Conservation (phyloP, 2,329 filamentous ascomycete genomes). For the Madurella fahalii region DNA sequence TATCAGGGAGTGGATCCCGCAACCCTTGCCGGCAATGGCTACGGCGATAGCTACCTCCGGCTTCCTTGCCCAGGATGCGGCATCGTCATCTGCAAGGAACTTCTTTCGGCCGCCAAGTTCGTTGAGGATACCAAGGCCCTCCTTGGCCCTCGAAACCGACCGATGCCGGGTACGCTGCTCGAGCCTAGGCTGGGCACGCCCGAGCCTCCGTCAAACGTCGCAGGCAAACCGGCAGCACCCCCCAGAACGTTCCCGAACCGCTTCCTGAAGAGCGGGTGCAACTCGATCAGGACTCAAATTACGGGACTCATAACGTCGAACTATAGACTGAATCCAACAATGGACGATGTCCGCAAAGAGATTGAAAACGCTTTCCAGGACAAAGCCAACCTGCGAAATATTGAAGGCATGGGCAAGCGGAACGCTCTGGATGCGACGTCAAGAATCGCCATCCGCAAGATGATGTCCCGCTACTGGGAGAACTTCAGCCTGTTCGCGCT, state of each 20-base stretch:
- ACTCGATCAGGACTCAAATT: conserved; percentile 39
- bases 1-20: conserved; percentile 28
- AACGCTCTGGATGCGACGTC: conserved; percentile 21
- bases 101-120: conserved; percentile 60
- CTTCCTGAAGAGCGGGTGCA: conserved; percentile 43
- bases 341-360: conserved; percentile 47
- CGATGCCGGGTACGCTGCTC: conserved; percentile 67
- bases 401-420: conserved; percentile 32
- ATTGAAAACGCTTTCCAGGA: conserved; percentile 46
- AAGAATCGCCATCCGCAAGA: conserved; percentile 52
- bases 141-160: conserved; percentile 37
- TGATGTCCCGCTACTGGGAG: conserved; percentile 69
- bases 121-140: conserved; percentile 50
- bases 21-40: conserved; percentile 50
- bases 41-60: conserved; percentile 54
- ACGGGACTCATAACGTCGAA: conserved; percentile 35
- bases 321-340: conserved; percentile 35
- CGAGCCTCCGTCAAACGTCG: too few relatives aligned
- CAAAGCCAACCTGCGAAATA: conserved; percentile 34
- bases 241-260: conserved; percentile 54
- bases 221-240: conserved; percentile 17
- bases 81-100: conserved; percentile 49
- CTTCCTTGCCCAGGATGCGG: conserved; percentile 49
- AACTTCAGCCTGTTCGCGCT: conserved; percentile 62
- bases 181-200: conserved; percentile 45